Base-by-base conservation (phyloP, 2,329 filamentous ascomycete genomes). In the Fragosphaeria purpurea region DNA sequence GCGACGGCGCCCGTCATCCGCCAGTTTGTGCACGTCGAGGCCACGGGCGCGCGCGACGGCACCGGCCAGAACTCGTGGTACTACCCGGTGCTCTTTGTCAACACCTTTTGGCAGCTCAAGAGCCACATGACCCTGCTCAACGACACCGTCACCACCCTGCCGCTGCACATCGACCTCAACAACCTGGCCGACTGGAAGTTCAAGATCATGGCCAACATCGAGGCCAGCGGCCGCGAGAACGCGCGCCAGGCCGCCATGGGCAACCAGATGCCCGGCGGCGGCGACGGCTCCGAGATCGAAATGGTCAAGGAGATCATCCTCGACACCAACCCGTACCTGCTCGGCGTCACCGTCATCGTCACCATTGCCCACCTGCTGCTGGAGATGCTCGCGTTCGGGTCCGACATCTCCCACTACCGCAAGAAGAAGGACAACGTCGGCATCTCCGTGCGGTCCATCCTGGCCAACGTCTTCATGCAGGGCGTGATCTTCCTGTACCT, bases 361-460 rank as follows among this genome's bases (percentile, higher is more conserved):
- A 90, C 82, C 56, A 77, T 98, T 52, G 76, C 93, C 40, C 93
- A 98, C 70, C 89, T 95, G 77, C 74, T 98, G 59, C 91, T 98
- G 56, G 93, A 98, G 69, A 90, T 86, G 62, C 79, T 98, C 37
- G 93, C 93, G 2, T 98, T 98, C 73, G 95, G 95, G 62, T 95
- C 86, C 64, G 93, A 98, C 65, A 95, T 98, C 65, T 82, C 89
- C 46, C 93, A 98, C 70, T 98, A 93, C 81, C 88, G 90, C 64
- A 96, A 97, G 75, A 98, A 98, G 84, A 98, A 98, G 76, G 94
- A 97, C 71, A 93, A 95, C 53, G 86, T 98, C 33, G 93, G 93
- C 56, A 95, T 95, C 44, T 96, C 90, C 1, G 86, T 98, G 53
- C 88, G 93, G 51, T 94, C 91, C 35, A 98, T 98, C 62, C 74